Percentiles rank a stretch among this genome's conserved stretches.
Conservation (phyloP, 306 rosid genomes). For the Carpinus viminea region DNA sequence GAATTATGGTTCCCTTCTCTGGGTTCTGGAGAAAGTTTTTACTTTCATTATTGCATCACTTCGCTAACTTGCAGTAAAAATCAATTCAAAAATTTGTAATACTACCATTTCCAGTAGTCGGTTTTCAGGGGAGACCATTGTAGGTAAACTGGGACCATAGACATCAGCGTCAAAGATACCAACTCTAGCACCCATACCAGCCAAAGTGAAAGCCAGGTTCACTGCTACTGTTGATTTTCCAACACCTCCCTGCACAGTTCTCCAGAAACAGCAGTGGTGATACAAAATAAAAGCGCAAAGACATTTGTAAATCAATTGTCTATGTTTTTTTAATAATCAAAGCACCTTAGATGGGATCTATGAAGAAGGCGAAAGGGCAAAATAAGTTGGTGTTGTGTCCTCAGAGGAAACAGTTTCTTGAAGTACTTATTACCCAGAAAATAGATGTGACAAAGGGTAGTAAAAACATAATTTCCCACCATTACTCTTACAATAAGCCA, state of each 20-base stretch:
- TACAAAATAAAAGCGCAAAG: conserved; percentile 10
- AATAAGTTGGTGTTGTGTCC: neutral
- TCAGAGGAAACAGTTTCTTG: neutral
- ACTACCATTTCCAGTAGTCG: conserved; percentile 82
- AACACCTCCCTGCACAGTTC: conserved; percentile 79
- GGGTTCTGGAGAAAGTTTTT: conserved; percentile 56
- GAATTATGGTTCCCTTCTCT: conserved; percentile 81
- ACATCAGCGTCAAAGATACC: conserved; percentile 98
- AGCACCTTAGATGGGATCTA: neutral
- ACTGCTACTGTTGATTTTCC: conserved; percentile 98
- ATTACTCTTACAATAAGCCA: neutral
- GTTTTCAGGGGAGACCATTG: conserved; percentile 98
- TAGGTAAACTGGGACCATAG: conserved; percentile 98
- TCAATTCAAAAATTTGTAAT: conserved; percentile 7
- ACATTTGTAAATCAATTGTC: neutral
- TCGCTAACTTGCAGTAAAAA: conserved; percentile 27
- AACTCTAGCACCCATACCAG: conserved; percentile 98
- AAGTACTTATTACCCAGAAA: neutral
- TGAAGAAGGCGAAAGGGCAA: neutral
- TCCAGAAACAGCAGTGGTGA: conserved; percentile 20
- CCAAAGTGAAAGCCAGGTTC: conserved; percentile 91
- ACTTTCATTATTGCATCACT: conserved; percentile 31
- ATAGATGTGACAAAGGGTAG: neutral
- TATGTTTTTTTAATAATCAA: neutral
- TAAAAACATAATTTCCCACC: neutral